Evolutionary conservation across 2,329 filamentous ascomycete species (phyloP), one percentile per base, ranked within the genome.

Genomic region (Aureobasidium sp.): DNA sequence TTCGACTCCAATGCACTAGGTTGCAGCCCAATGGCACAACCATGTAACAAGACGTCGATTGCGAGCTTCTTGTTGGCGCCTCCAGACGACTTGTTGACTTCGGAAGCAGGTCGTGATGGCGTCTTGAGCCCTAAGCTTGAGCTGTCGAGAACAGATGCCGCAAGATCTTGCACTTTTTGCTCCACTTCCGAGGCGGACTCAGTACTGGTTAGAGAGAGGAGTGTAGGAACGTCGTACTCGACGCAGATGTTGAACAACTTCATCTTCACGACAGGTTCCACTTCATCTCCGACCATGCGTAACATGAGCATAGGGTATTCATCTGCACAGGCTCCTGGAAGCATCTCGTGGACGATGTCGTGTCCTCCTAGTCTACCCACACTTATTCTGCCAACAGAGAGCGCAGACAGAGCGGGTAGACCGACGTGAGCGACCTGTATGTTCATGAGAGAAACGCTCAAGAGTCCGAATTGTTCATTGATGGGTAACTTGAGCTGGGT

Each of bases 251-350:
- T 91, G 73, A 89, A 89, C 45, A 97, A 77, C 71, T 96, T 95
- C 63, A 97, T 74, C 72, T 95, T 96, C 67, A 97, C 79, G 7
- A 90, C 86, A 0, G 95, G 93, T 66, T 97, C 93, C 76, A 95
- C 90, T 71, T 97, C 93, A 71, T 97, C 92, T 0, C 91, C 91
- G 66, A 99, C 89, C 77, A 96, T 89, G 55, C 94, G 84, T 63
- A 89, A 84, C 87, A 96, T 96, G 59, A 97, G 73, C 66, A 92
- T 90, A 0, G 87, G 86, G 1, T 84, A 76, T 29, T 72, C 72
- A 25, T 79, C 77, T 9, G 70, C 67, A 8, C 69, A 69, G 41
- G 73, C 64, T 20, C 72, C 66, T 4, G 76, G 71, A 9, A 84
- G 69, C n/a, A 84, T 78, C 66, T 83, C 85, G 44, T 86, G 86